A percentile compares a stretch with the other conserved stretches of the same genome.
Evolutionary conservation across 202 grass and related monocot species (phyloP).

Genomic region (Thinopyrum obtusiflorum): DNA sequence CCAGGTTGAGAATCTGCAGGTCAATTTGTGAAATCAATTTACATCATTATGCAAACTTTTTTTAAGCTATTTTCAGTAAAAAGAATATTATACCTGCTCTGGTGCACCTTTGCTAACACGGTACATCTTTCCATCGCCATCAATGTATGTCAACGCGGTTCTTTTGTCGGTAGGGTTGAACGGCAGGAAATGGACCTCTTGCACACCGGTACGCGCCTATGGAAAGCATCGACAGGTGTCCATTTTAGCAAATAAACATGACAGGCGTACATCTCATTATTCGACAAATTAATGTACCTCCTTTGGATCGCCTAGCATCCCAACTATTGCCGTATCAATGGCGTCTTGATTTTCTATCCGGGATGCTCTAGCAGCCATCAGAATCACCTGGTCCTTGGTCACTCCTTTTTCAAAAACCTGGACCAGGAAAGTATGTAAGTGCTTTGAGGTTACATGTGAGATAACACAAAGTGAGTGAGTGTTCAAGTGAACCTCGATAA

Average conservation of each 20-base stretch:
- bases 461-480: not conserved
- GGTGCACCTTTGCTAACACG: constrained; percentile 78
- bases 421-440: not conserved
- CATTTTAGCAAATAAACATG: constrained; percentile 2
- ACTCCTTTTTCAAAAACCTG: constrained; percentile 64
- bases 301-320: constrained; percentile 69
- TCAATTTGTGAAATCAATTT: not conserved
- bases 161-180: constrained; percentile 80
- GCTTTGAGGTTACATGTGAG: not conserved
- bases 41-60: not conserved
- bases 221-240: not conserved
- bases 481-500: constrained; percentile 49
- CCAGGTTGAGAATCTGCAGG: constrained; percentile 66
- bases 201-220: constrained; percentile 57
- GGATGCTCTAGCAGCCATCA: constrained; percentile 78
- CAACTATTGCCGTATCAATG: constrained; percentile 73
- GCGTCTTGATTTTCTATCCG: constrained; percentile 74
- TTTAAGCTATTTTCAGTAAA: not conserved
- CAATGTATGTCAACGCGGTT: constrained; percentile 72
- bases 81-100: constrained; percentile 51
- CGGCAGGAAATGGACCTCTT: constrained; percentile 74
- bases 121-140: constrained; percentile 55
- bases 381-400: constrained; percentile 59
- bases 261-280: not conserved
- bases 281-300: constrained; percentile 42